These are phyloP conservation scores for Pestalotiopsis sp. DNA, from an alignment of 2,329 filamentous ascomycete species.

Conservation along the genomic window DNA sequence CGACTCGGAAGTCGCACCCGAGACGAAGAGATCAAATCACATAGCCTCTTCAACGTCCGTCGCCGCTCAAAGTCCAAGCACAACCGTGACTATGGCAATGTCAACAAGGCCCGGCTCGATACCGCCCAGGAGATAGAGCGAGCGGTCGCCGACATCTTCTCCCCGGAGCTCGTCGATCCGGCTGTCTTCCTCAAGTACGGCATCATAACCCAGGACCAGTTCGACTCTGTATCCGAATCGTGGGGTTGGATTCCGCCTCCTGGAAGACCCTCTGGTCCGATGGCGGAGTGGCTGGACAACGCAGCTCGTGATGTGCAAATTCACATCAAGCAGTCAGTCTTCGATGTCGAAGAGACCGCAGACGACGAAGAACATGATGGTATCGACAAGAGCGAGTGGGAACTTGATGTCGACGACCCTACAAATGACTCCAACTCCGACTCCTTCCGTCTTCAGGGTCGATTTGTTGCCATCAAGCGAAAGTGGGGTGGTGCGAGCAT, in stretches of 20 bases:
- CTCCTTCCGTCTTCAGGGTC: constrained; percentile 45
- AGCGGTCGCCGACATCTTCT: constrained; percentile 42
- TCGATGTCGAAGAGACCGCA: constrained; percentile 37
- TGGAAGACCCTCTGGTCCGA: constrained; percentile 28
- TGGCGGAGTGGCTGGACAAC: constrained; percentile 62
- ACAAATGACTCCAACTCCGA: constrained; percentile 38
- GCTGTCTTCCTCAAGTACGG: constrained; percentile 54
- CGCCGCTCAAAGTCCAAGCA: constrained; percentile 21
- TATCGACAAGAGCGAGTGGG: constrained; percentile 55
- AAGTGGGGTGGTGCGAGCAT: constrained; percentile 38
- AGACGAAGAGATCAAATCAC: constrained; percentile 64
- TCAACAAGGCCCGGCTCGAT: constrained; percentile 30
- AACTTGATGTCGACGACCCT: constrained; percentile 39
- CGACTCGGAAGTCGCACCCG: constrained; percentile 69
- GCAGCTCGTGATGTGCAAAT: constrained; percentile 38
- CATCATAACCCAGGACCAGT: constrained; percentile 66
- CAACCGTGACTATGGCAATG: constrained; percentile 26
- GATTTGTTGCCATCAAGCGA: constrained; percentile 43
- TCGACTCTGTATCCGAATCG: constrained; percentile 58
- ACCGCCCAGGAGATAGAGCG: constrained; percentile 39
- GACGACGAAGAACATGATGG: constrained; percentile 65
- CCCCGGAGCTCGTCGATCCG: constrained; percentile 51
- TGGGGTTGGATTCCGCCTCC: constrained; percentile 30
- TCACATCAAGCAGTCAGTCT: constrained; percentile 26
- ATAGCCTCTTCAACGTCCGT: constrained; percentile 68